A percentile compares a stretch with the other conserved stretches of the same genome.
Conservation (phyloP, 2,329 filamentous ascomycete species). For the Camillea tinctor region DNA sequence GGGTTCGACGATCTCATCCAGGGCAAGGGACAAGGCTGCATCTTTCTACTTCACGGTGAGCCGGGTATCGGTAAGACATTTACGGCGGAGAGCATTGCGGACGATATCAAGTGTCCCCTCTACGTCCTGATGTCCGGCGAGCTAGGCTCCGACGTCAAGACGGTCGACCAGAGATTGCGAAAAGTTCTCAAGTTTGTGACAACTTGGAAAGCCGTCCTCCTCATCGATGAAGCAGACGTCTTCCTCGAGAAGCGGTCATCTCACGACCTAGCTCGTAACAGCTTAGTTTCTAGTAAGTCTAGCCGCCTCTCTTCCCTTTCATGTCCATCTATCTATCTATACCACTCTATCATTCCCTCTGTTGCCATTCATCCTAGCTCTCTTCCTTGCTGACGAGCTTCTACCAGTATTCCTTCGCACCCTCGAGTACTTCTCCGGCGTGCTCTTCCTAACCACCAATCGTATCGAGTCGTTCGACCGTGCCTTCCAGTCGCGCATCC, state of each 20-base stretch:
- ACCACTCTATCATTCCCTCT: too few relatives aligned
- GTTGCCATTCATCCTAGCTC: background rate
- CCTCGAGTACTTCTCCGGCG: constrained; percentile 23
- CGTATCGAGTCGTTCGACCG: constrained; percentile 23
- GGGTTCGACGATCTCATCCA: constrained; percentile 9
- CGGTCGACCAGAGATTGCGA: constrained; percentile 11
- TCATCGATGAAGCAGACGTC: constrained; percentile 15
- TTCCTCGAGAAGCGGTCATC: constrained; percentile 9
- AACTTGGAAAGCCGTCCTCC: constrained; percentile 13
- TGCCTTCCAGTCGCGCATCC: constrained; percentile 26
- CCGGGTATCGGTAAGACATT: constrained; percentile 13
- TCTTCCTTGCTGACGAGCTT: background rate
- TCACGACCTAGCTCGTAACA: constrained; percentile 19
- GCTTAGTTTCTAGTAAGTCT: constrained; percentile 20
- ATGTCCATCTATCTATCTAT: too few relatives aligned
- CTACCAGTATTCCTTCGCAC: constrained; percentile 18
- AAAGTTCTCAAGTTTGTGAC: constrained; percentile 7
- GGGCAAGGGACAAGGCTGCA: constrained; percentile 13
- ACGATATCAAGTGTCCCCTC: constrained; percentile 16
- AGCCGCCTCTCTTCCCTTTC: background rate
- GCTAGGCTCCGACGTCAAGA: constrained; percentile 12
- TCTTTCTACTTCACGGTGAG: constrained; percentile 13
- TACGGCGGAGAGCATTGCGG: constrained; percentile 12
- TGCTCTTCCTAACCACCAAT: constrained; percentile 26
- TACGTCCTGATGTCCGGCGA: constrained; percentile 18